These are phyloP conservation scores for Suillus luteus DNA, from an alignment of 768 basidiomycete species.

Conservation along the genomic window DNA sequence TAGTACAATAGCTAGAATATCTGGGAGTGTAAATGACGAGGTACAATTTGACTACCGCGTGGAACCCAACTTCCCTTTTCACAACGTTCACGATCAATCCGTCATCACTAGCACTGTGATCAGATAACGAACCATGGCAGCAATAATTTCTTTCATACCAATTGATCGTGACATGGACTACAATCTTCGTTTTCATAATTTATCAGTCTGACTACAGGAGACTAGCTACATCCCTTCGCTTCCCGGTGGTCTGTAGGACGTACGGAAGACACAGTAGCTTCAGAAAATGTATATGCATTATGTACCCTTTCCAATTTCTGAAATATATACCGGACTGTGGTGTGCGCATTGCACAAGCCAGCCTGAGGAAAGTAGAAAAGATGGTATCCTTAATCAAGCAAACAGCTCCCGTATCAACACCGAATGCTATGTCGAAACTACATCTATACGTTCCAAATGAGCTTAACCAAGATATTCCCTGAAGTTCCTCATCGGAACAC, in stretches of 20 bases:
- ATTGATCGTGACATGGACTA: neutral
- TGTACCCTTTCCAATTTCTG: neutral
- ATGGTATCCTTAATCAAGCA: neutral
- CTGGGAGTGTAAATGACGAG: neutral
- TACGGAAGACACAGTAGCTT: neutral
- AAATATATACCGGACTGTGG: neutral
- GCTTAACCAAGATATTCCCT: neutral
- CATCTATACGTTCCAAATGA: neutral
- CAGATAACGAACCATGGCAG: neutral
- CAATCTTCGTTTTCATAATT: neutral
- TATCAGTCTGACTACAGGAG: neutral
- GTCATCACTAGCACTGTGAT: no score
- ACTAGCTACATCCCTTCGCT: neutral
- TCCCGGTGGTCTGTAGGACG: neutral
- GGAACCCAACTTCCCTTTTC: neutral
- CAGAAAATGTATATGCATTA: no score
- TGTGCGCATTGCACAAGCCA: neutral
- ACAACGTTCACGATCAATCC: neutral
- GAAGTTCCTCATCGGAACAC: slow-evolving; percentile 18
- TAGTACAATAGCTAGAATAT: neutral
- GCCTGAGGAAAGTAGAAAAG: neutral
- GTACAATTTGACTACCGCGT: slow-evolving; percentile 1
- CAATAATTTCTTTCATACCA: neutral
- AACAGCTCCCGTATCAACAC: neutral
- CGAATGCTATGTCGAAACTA: slow-evolving; percentile 4